Base-by-base conservation (phyloP, 2,329 filamentous ascomycete species). In the Corinectria fuckeliana region DNA sequence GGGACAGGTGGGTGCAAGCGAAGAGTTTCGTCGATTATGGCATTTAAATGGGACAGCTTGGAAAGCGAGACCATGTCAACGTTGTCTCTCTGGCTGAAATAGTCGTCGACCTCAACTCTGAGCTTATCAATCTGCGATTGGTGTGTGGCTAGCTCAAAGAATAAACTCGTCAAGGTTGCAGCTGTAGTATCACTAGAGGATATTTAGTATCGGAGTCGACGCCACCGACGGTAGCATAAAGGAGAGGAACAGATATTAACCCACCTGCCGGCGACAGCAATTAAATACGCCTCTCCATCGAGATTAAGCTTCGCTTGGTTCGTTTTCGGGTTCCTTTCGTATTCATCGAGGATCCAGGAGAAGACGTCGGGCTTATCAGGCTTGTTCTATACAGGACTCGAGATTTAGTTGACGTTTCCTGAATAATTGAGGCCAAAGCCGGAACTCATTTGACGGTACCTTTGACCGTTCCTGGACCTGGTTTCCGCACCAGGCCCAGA, bases 161-260 rank as follows among this genome's bases (percentile, higher is more conserved):
- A 73, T 2, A 73, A 58, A 52, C 68, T 67, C 8, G 72, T 68
- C 28, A 78, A 56, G 5, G 72, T 68, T 16, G 71, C 66, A 2
- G 72, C 73, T 1, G 75, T 77, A 5, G 77, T 78, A 57, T 79
- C 77, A 23, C 68, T 65, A 16, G 21, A 9, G 7, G 3, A 16
- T 16, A 1, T n/a, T 42, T 25, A 42, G 39, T 25, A n/a, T 5
- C 7, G 11, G 21, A 25, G n/a, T 18, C 36, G 6, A 20, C 16
- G 16, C 3, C 2, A 20, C n/a, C n/a, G n/a, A n/a, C n/a, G n/a
- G n/a, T 25, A 42, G 9, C 3, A 25, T 42, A 14, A 14, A 9
- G 9, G 13, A 14, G n/a, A 25, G 4, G 21, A 21, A 32, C 30
- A 20, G 10, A 11, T 10, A 39, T 39, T 2, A 73, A 11, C 51